These are phyloP conservation scores for Camellia oleifera DNA, from an alignment of 179 eudicot species.

Conservation along the genomic window DNA sequence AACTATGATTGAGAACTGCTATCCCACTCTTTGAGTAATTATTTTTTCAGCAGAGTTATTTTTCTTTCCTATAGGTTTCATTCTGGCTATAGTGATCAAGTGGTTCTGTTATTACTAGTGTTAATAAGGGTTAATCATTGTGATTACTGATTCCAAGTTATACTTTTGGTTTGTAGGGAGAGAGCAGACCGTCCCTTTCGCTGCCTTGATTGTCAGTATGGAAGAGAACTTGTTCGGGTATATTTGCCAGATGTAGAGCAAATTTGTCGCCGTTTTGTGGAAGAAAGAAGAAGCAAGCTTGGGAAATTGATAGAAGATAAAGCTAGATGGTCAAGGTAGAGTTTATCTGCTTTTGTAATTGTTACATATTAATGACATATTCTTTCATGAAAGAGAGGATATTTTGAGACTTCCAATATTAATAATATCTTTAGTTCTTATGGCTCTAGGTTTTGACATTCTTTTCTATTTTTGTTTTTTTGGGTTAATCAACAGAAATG, in stretches of 20 bases:
- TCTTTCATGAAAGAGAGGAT: background rate
- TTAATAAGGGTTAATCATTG: background rate
- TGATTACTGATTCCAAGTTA: background rate
- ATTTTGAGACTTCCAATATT: background rate
- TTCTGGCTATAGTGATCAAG: background rate
- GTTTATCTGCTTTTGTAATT: background rate
- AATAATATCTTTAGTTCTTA: background rate
- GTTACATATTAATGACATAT: background rate
- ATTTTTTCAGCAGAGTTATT: background rate
- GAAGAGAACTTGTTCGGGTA: constrained; percentile 85
- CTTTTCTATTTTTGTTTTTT: background rate
- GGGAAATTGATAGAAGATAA: constrained; percentile 77
- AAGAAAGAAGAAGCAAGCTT: constrained; percentile 73
- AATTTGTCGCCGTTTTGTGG: constrained; percentile 84
- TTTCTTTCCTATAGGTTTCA: background rate
- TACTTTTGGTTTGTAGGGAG: constrained; percentile 51
- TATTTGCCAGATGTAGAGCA: constrained; percentile 87
- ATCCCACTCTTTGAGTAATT: background rate
- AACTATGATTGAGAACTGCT: background rate
- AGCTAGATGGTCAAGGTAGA: constrained; percentile 87
- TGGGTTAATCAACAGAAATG: background rate
- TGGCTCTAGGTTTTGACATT: background rate
- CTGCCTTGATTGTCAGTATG: constrained; percentile 78
- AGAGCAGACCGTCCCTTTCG: constrained; percentile 85
- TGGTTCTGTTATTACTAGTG: background rate